A percentile compares a stretch with the other conserved stretches of the same genome.
Conservation (phyloP, 768 basidiomycete species). For the Thelephora aurantiotincta region DNA sequence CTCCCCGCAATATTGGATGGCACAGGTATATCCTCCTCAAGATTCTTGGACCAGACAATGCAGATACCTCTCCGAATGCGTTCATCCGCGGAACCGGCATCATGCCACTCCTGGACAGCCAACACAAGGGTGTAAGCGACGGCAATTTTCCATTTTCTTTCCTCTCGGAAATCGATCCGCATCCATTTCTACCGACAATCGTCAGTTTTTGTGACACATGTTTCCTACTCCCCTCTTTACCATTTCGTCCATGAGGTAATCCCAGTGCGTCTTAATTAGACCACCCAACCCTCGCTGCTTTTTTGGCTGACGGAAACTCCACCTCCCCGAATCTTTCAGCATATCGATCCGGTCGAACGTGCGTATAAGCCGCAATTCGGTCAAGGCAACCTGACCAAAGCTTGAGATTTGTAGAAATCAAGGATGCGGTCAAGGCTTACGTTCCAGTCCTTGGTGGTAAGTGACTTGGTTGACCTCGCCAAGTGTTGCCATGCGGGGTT, state of each 20-base stretch:
- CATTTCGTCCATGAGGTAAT: constrained; percentile 95
- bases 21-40: background rate
- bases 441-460: constrained; percentile 72
- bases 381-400: constrained; percentile 48
- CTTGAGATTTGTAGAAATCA: constrained; percentile 1
- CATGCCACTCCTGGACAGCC: constrained; percentile 81
- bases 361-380: constrained; percentile 64
- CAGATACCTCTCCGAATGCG: constrained; percentile 53
- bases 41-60: constrained; percentile 32
- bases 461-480: constrained; percentile 56
- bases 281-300: constrained; percentile 76
- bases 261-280: constrained; percentile 79
- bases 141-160: constrained; percentile 82
- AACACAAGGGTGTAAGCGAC: constrained; percentile 73
- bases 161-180: constrained; percentile 89
- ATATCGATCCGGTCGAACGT: constrained; percentile 76
- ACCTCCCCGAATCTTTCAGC: constrained; percentile 65
- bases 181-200: constrained; percentile 72
- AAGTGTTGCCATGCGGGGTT: constrained; percentile 69
- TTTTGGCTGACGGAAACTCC: constrained; percentile 93
- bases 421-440: constrained; percentile 26
- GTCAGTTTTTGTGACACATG: constrained; percentile 5
- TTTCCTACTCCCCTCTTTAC: constrained; percentile 23
- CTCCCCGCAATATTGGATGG: constrained; percentile 6
- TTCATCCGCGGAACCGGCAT: constrained; percentile 47